Evolutionary conservation across 208 protist genomes (phyloP), one percentile per base, ranked within the genome.

Genomic region (Acanthamoeba triangularis): DNA sequence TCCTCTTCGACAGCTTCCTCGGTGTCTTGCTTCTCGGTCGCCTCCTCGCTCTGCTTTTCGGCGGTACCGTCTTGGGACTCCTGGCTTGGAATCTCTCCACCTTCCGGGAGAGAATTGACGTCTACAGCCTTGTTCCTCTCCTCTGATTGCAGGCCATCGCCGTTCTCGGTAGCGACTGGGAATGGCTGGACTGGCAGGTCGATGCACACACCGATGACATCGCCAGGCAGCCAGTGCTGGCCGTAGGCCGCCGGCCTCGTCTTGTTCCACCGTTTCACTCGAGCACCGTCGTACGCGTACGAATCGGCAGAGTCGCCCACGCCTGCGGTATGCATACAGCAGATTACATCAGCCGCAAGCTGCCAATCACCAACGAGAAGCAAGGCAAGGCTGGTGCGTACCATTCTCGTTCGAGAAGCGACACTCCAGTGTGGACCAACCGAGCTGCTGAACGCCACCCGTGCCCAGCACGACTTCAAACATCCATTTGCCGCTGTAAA

Each of bases 401-500:
- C 52, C 54, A 23, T 74, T 49, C 37, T 96, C 95, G 49, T 94
- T 96, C 0, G 95, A 87, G 69, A 96, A 96, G 10, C 37, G 8
- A 14, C 95, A 96, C 20, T 63, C 72, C 11, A 96, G 37, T n/a
- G 95, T 95, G 25, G 94, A 44, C 95, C 95, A 96, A 13, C 96
- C 96, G 47, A 96, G 76, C 88, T 96, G 96, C 67, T 92, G 82
- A 18, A 96, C 41, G 13, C 96, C 96, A 7, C 49, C 37, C 20
- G 95, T 96, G 20, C 61, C 47, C 5, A 96, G 69, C 63, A 93
- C 56, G 4, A 96, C 96, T 41, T 96, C 96, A 35, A 95, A 96
- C 96, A 96, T 96, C 96, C 96, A 96, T 33, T 95, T 96, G 25
- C 95, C 96, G 14, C 72, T 65, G 41, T 61, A 96, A 10, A 84